phyloP scores from a whole-genome alignment of 176 grass and related monocot genomes.

The Echinochloa phyllopogon region DNA sequence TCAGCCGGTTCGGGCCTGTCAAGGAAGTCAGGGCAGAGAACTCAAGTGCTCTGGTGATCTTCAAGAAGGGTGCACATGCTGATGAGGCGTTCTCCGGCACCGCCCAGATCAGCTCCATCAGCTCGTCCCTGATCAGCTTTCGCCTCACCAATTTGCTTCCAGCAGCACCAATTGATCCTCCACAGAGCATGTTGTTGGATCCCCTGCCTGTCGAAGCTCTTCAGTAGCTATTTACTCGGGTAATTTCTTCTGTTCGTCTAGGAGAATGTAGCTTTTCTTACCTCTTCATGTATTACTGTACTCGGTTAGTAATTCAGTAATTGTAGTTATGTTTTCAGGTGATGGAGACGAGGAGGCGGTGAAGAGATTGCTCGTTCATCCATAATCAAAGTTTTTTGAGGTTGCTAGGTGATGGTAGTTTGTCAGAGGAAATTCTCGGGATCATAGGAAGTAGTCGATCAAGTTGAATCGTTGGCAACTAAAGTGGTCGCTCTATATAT shows the following conservation, averaged over 20 bases:
- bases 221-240: constrained; percentile 24
- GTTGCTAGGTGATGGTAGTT: background rate
- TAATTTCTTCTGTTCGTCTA: background rate
- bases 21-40: constrained; percentile 48
- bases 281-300: background rate
- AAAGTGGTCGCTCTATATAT: background rate
- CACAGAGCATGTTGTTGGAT: background rate
- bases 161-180: constrained; percentile 2
- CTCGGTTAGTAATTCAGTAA: background rate
- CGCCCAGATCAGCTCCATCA: constrained; percentile 47
- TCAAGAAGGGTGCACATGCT: constrained; percentile 52
- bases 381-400: background rate
- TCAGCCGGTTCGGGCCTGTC: constrained; percentile 64
- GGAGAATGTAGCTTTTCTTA: constrained; percentile 14
- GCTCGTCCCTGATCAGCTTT: constrained; percentile 44
- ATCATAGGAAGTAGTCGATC: constrained; percentile 15
- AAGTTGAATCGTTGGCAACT: background rate
- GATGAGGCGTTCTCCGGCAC: constrained; percentile 51
- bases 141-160: constrained; percentile 46
- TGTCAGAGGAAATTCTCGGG: background rate
- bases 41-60: constrained; percentile 49
- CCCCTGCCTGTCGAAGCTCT: background rate
- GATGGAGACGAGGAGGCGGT: background rate
- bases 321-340: constrained; percentile 27
- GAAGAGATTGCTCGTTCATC: constrained; percentile 11